Conservation (phyloP, 2,329 filamentous ascomycete species). For the Botrytis byssoidea region DNA sequence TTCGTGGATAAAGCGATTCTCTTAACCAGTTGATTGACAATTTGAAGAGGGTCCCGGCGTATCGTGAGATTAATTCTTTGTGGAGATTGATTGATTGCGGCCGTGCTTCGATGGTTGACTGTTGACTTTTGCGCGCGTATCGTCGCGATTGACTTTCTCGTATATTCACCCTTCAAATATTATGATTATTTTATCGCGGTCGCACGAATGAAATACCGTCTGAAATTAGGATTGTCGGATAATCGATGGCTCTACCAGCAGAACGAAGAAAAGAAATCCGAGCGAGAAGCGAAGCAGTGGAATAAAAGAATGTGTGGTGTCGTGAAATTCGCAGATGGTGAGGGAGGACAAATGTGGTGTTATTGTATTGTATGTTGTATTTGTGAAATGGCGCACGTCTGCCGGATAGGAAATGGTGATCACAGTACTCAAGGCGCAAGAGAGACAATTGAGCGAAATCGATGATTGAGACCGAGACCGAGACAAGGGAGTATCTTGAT, state of each 20-base stretch:
- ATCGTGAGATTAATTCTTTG: slow-evolving; percentile 15
- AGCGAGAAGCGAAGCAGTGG: background rate
- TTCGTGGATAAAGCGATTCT: background rate
- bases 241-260: background rate
- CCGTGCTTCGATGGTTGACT: background rate
- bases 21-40: background rate
- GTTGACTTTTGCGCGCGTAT: slow-evolving; percentile 16
- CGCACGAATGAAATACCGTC: background rate
- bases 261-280: background rate
- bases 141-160: slow-evolving; percentile 7
- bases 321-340: background rate
- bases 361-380: background rate
- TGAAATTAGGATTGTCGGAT: background rate
- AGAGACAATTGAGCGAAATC: background rate
- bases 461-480: background rate
- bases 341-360: slow-evolving; percentile 1
- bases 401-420: slow-evolving; percentile 2
- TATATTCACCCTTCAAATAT: slow-evolving; percentile 3
- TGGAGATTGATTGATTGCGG: slow-evolving; percentile 14
- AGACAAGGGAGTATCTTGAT: background rate
- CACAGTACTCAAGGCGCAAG: slow-evolving; percentile 3
- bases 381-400: slow-evolving; percentile 17
- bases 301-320: slow-evolving; percentile 17
- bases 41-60: slow-evolving; percentile 4
- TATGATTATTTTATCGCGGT: background rate